Percentiles rank a stretch among this genome's conserved stretches.
Conservation (phyloP, 495 filamentous ascomycete genomes). For the Tuber aestivum region DNA sequence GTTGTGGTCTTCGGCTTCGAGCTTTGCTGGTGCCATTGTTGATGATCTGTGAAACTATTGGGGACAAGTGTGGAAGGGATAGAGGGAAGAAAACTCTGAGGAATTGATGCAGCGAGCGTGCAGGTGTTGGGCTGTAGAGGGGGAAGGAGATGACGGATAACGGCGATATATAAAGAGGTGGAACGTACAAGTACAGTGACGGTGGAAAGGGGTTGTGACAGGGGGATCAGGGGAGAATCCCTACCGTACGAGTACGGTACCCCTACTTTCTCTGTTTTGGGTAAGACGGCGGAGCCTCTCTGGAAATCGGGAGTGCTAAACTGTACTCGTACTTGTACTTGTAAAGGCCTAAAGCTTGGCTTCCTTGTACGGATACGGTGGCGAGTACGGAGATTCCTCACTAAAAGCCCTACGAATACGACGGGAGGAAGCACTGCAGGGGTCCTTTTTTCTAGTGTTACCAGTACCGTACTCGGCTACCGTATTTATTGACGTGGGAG, state of each 20-base stretch:
- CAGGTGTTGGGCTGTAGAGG: constrained; percentile 10
- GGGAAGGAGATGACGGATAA: neutral
- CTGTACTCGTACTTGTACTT: too few species aligned
- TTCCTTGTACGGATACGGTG: neutral
- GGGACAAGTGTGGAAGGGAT: constrained; percentile 13
- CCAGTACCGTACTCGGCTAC: too few species aligned
- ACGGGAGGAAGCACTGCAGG: neutral
- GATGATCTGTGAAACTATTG: constrained; percentile 12
- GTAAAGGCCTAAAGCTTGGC: neutral
- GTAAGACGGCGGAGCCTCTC: neutral
- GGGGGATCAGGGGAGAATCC: constrained; percentile 5
- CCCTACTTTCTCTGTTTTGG: too few species aligned
- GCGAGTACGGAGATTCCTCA: neutral
- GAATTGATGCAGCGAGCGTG: constrained; percentile 2
- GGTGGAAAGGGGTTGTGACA: constrained; percentile 16
- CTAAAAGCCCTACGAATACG: neutral
- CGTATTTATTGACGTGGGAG: too few species aligned
- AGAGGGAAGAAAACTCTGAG: constrained; percentile 8
- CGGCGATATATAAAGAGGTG: constrained; percentile 7
- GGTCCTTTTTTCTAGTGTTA: neutral
- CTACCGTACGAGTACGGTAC: too few species aligned
- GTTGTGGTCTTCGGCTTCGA: constrained; percentile 78
- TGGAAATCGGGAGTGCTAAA: neutral
- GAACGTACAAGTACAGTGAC: too few species aligned
- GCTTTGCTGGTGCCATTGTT: constrained; percentile 63